Percentiles rank a stretch among this genome's conserved stretches.
phyloP scores from a whole-genome alignment of 148 eudicot species.

The Camellia lanceoleosa region DNA sequence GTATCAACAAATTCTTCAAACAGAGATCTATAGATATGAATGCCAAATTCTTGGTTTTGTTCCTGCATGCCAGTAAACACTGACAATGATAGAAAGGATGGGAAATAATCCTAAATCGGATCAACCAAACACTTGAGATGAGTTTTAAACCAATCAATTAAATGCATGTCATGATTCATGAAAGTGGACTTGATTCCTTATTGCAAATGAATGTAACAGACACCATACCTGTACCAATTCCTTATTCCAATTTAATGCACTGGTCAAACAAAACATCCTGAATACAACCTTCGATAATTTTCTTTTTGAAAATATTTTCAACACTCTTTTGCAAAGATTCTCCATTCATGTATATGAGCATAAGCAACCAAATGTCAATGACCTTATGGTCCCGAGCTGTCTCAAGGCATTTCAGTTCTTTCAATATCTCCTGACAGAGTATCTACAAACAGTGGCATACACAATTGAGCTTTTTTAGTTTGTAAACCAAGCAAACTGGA shows the following conservation, averaged over 20 bases:
- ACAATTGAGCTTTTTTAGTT: neutral
- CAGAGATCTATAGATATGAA: constrained; percentile 41
- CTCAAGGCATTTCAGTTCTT: constrained; percentile 48
- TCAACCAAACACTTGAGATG: constrained; percentile 9
- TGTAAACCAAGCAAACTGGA: neutral
- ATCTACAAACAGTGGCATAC: constrained; percentile 26
- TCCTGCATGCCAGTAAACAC: constrained; percentile 47
- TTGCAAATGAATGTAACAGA: neutral
- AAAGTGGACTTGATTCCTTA: neutral
- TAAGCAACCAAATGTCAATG: constrained; percentile 58
- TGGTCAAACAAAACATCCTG: constrained; percentile 44
- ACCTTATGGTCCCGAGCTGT: constrained; percentile 48
- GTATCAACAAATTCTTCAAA: constrained; percentile 46
- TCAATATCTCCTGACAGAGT: constrained; percentile 54
- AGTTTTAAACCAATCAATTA: constrained; percentile 2
- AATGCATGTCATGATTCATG: neutral
- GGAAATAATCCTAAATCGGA: constrained; percentile 41
- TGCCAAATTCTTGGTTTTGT: constrained; percentile 41
- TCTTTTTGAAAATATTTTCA: constrained; percentile 49
- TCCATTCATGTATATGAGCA: constrained; percentile 46
- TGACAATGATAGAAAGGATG: constrained; percentile 46
- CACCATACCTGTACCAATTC: constrained; percentile 46
- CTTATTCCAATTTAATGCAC: constrained; percentile 45
- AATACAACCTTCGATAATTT: constrained; percentile 50
- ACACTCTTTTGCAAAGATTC: constrained; percentile 51